Evolutionary conservation across 148 eudicot genomes (phyloP), one percentile per base, ranked within the genome.

Genomic region (Vaccinium macrocarpon): DNA sequence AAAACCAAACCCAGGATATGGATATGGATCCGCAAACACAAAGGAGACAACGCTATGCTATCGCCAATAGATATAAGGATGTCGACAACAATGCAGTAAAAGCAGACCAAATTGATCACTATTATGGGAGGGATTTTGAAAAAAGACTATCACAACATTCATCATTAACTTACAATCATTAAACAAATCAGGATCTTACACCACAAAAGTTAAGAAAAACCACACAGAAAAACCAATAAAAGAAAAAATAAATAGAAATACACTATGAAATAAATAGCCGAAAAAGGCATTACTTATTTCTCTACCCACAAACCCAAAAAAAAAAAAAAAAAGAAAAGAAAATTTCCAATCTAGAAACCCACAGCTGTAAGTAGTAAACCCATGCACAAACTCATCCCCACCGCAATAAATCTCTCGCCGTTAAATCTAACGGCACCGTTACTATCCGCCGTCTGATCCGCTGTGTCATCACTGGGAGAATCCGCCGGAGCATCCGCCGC

Each of bases 401-500:
- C 89, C 53, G 88, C 89, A 82, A 82, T 81, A 84, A 84, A 79
- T 89, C 88, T 74, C 21, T 74, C 84, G n/a, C 88, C 88, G 64
- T 52, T 80, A 29, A 76, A 83, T 83, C 84, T 85, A 85, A 84
- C 91, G 19, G 85, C 90, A 25, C 79, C 90, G 78, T 78, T 89
- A 19, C 49, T 70, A 72, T 90, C 91, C 3, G 91, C 94, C 16
- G 86, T 35, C 76, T 85, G 89, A 83, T 92, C 96, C 15, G 91
- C 96, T 68, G 82, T n/a, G 74, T 82, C 88, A 0, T 19, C 91
- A 2, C 71, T 88, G 3, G 95, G 94, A 2, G 83, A 85, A 35
- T 89, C 91, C 62, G 91, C 90, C 55, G 97, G 95, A 0, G 93
- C 78, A 55, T 89, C 92, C 14, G 93, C 86, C 49, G 89, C 91